Evolutionary conservation across 2,329 filamentous ascomycete species (phyloP), one percentile per base, ranked within the genome.

Genomic region (Colletotrichum nymphaeae): DNA sequence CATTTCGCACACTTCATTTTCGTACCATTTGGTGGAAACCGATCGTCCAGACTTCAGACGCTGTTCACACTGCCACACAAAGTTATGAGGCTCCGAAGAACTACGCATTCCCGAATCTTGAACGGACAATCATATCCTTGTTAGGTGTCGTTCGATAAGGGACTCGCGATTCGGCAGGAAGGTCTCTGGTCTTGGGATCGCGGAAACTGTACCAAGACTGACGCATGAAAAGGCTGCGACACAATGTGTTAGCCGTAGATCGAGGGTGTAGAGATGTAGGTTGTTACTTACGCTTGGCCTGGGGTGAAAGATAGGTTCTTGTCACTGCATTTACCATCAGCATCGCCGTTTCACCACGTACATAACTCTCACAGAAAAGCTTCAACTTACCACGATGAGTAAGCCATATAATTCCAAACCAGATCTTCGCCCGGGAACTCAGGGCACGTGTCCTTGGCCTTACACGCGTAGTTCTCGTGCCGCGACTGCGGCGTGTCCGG

Each of bases 321-420:
- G 16, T 52, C 37, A 8, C 63, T 65, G 24, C 2, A 24, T 16
- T 16, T 16, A 12, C 11, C 30, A 19, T 65, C 24, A 65, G 32
- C 19, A 19, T 22, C 8, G 11, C 16, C 16, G 12, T 11, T n/a
- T 19, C 19, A 19, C 5, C n/a, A 5, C 19, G 1, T 9, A n/a
- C n/a, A 5, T 8, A 26, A 5, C 49, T 19, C 9, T 11, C 16
- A 7, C n/a, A 37, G 35, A 22, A 3, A 11, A 4, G 7, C 1
- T 22, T 49, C 42, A 22, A 49, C 30, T 4, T 28, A 65, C 63
- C 63, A 65, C 5, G 52, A 3, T 3, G 63, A 56, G 32, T 65
- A 65, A 24, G n/a, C 55, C 63, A 65, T 65, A 24, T 57, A 65
- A 19, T 65, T 65, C 6, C 52, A 32, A 14, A 57, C 8, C 4